Conservation (phyloP, 139 green algal genomes). For the Chlamydomonas sphaeroides region DNA sequence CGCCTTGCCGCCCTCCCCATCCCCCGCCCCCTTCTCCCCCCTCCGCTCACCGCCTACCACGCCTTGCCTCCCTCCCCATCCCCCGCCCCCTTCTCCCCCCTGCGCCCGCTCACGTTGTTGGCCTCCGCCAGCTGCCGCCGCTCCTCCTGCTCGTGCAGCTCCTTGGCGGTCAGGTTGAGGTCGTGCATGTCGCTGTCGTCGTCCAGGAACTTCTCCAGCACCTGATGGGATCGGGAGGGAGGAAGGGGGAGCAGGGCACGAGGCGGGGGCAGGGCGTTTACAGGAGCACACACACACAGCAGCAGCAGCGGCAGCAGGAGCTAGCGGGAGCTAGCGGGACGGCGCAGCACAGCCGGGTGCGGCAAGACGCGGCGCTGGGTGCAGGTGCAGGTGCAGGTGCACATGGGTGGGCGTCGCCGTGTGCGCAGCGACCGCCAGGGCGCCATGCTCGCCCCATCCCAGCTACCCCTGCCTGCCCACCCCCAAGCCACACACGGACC, state of each 20-base stretch:
- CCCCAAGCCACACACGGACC: background rate
- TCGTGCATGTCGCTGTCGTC: constrained; percentile 76
- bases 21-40: too few species aligned
- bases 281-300: too few species aligned
- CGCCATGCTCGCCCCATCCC: background rate
- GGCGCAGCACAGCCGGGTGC: too few species aligned
- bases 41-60: background rate
- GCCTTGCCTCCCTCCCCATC: background rate
- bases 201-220: constrained; percentile 76
- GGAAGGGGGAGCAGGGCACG: too few species aligned
- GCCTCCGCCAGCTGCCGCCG: constrained; percentile 9
- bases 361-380: too few species aligned
- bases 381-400: too few species aligned
- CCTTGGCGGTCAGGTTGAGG: constrained; percentile 66
- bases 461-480: background rate
- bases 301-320: too few species aligned
- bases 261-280: too few species aligned
- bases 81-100: background rate
- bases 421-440: too few species aligned
- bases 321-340: too few species aligned
- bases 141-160: constrained; percentile 49
- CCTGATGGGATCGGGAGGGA: too few species aligned
- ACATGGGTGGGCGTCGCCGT: too few species aligned
- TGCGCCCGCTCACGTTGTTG: background rate
- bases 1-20: background rate